Evolutionary conservation across 2,329 filamentous ascomycete genomes (phyloP).

Genomic region (Pseudocercospora crystallina): DNA sequence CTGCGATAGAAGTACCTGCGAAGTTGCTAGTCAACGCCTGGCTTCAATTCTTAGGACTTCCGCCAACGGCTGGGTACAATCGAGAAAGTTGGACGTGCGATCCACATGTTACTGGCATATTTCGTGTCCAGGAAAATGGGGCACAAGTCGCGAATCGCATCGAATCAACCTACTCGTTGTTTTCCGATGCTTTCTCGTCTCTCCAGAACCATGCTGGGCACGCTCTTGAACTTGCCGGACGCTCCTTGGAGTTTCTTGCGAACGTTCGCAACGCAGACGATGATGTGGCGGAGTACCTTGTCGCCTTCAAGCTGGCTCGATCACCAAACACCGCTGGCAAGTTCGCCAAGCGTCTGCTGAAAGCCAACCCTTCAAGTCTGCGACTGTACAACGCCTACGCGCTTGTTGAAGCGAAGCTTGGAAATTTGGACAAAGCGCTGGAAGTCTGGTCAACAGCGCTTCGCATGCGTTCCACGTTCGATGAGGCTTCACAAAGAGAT

Average conservation of each 20-base stretch:
- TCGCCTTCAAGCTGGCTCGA: constrained; percentile 65
- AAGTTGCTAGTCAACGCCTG: constrained; percentile 65
- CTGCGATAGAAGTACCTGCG: too few relatives aligned
- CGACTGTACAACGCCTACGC: constrained; percentile 78
- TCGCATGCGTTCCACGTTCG: constrained; percentile 52
- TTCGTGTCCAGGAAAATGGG: background rate
- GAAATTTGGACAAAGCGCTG: constrained; percentile 57
- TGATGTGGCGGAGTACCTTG: constrained; percentile 64
- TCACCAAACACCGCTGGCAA: constrained; percentile 61
- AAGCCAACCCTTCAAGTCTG: constrained; percentile 62
- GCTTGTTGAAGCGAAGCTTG: constrained; percentile 63
- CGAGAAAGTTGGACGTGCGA: constrained; percentile 3
- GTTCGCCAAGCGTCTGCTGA: constrained; percentile 71
- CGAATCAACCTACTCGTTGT: constrained; percentile 18
- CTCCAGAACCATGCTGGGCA: background rate
- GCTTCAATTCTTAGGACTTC: constrained; percentile 46
- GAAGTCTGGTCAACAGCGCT: constrained; percentile 69
- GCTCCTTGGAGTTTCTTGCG: constrained; percentile 61
- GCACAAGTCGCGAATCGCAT: background rate
- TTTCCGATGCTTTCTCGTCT: constrained; percentile 8
- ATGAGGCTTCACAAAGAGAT: constrained; percentile 38
- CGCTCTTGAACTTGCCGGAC: constrained; percentile 34
- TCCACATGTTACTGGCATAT: constrained; percentile 8
- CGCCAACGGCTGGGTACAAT: constrained; percentile 41
- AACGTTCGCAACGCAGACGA: constrained; percentile 45